phyloP scores from a whole-genome alignment of 345 rosid species.

The Camelina laxa region DNA sequence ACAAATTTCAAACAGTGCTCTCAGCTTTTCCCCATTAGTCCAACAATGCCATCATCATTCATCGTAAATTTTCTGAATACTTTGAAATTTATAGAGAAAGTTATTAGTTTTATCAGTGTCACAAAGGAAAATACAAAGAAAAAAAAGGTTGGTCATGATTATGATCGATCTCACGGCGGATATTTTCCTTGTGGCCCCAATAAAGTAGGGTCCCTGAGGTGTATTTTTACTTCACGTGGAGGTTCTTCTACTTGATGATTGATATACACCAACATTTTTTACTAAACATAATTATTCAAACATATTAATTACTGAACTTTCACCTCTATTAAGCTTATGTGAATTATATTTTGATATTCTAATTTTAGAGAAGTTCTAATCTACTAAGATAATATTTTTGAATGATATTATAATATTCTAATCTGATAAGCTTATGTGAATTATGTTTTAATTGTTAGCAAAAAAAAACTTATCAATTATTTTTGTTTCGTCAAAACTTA shows the following conservation, averaged over 20 bases:
- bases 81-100: not conserved
- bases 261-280: constrained; percentile 5
- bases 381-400: no score
- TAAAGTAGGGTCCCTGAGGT: constrained; percentile 26
- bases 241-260: constrained; percentile 20
- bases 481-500: no score
- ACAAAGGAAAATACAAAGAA: constrained; percentile 11
- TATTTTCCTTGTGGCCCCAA: constrained; percentile 19
- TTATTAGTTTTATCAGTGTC: not conserved
- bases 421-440: no score
- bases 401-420: no score
- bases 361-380: no score
- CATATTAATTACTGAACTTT: no score
- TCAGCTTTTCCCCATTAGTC: constrained; percentile 33
- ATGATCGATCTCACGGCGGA: constrained; percentile 28
- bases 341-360: no score
- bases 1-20: not conserved
- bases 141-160: not conserved
- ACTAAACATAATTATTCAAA: not conserved
- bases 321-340: no score
- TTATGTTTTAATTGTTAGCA: no score
- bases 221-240: constrained; percentile 23
- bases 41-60: constrained; percentile 38
- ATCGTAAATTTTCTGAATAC: constrained; percentile 9
- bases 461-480: no score